A percentile compares a stretch with the other conserved stretches of the same genome.
Evolutionary conservation across 73 alveolate species (phyloP).

Genomic region (Durusdinium trenchii): DNA sequence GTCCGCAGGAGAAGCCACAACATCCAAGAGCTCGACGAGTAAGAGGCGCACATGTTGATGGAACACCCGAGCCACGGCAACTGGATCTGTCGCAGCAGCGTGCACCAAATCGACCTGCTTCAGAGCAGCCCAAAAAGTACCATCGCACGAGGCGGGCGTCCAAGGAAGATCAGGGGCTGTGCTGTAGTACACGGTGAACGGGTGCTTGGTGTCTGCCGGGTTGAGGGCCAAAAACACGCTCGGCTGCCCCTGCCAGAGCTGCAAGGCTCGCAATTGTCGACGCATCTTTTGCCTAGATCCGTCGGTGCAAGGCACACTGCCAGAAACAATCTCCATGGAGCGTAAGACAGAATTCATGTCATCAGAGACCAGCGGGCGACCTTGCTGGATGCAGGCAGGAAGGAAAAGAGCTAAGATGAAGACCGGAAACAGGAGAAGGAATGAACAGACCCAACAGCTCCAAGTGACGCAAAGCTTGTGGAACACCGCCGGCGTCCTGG

Average conservation of each 20-base stretch:
- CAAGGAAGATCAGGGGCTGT: neutral
- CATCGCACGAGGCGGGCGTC: neutral
- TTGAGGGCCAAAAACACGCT: neutral
- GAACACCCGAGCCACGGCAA: neutral
- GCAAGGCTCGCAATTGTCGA: neutral
- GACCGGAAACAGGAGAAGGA: neutral
- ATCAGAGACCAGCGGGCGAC: neutral
- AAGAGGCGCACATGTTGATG: constrained; percentile 16
- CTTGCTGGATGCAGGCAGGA: neutral
- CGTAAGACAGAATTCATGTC: neutral
- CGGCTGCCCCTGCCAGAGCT: neutral
- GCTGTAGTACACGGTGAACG: neutral
- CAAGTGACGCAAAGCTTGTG: neutral
- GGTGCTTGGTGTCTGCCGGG: constrained; percentile 36
- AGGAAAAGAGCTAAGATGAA: neutral
- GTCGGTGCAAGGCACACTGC: constrained; percentile 19
- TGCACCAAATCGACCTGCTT: neutral
- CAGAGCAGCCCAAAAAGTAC: neutral
- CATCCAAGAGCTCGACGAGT: neutral
- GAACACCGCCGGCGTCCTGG: neutral
- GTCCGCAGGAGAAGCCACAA: neutral
- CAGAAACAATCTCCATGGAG: neutral
- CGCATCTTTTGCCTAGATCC: neutral
- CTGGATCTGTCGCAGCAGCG: neutral
- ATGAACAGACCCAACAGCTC: neutral